These are phyloP conservation scores for Cystofilobasidium bisporidii DNA, from an alignment of 768 basidiomycete species.

Conservation along the genomic window DNA sequence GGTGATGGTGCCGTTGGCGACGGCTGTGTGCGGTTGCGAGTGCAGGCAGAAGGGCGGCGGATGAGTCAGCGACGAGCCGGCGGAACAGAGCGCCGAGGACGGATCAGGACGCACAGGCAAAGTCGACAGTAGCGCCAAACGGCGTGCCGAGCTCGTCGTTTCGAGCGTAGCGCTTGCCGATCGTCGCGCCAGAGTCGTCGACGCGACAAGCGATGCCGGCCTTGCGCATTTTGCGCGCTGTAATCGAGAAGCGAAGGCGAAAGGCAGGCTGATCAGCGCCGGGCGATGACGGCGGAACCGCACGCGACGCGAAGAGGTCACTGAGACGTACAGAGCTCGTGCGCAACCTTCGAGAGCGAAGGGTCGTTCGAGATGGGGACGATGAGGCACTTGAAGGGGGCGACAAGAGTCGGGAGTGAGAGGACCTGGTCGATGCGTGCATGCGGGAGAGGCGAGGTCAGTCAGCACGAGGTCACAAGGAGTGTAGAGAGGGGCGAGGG, in stretches of 20 bases:
- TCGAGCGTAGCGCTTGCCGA: conserved; percentile 92
- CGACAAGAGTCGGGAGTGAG: conserved; percentile 77
- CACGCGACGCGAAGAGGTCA: neutral
- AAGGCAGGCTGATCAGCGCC: conserved; percentile 1
- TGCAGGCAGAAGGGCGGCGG: neutral
- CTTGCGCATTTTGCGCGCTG: conserved; percentile 75
- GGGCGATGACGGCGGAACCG: neutral
- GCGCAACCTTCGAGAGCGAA: conserved; percentile 71
- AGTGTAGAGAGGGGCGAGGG: conserved; percentile 21
- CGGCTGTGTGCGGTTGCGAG: conserved; percentile 47
- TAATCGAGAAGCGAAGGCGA: neutral
- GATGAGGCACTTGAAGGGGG: conserved; percentile 93
- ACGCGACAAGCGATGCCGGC: conserved; percentile 86
- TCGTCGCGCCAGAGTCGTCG: conserved; percentile 88
- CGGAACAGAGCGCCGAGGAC: neutral
- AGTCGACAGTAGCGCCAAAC: conserved; percentile 90
- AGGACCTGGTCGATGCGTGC: conserved; percentile 53
- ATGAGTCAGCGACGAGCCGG: neutral
- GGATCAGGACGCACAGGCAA: conserved; percentile 54
- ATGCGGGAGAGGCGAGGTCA: neutral
- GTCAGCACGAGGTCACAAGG: neutral
- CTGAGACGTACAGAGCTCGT: conserved; percentile 81
- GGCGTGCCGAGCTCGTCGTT: conserved; percentile 99
- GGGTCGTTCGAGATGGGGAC: conserved; percentile 81
- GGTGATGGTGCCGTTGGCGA: conserved; percentile 87